phyloP scores from a whole-genome alignment of 2,329 filamentous ascomycete genomes.

The Diaporthe ilicicola region DNA sequence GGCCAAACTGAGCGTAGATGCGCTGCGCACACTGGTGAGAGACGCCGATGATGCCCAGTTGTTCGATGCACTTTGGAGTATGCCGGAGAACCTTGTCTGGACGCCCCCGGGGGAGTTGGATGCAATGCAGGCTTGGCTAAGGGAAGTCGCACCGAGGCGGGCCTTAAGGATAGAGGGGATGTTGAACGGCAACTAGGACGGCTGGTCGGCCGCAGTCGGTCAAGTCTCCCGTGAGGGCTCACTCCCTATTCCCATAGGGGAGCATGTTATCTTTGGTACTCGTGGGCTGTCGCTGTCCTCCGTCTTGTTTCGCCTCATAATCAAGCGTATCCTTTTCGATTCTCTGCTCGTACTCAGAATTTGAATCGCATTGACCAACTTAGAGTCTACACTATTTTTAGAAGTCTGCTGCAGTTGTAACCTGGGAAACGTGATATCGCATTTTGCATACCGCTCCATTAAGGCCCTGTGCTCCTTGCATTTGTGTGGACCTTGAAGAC shows the following conservation, averaged over 20 bases:
- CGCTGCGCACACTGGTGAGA: slow-evolving; percentile 49
- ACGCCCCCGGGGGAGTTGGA: slow-evolving; percentile 62
- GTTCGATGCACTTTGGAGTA: slow-evolving; percentile 46
- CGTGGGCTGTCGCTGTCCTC: not conserved
- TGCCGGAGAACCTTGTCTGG: slow-evolving; percentile 52
- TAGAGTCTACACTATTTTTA: not conserved
- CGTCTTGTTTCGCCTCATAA: not conserved
- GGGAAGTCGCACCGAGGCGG: slow-evolving; percentile 46
- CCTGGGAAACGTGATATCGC: not conserved
- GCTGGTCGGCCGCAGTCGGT: not conserved
- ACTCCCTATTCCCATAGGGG: not conserved
- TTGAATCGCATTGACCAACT: not conserved
- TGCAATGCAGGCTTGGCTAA: slow-evolving; percentile 54
- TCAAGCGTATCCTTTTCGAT: not conserved
- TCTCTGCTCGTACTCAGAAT: too few species aligned
- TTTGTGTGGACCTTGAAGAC: too few species aligned
- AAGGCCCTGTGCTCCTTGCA: not conserved
- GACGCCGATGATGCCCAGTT: slow-evolving; percentile 53
- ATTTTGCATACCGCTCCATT: not conserved
- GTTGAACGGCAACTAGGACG: slow-evolving; percentile 4
- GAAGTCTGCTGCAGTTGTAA: not conserved
- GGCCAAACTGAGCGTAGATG: slow-evolving; percentile 41
- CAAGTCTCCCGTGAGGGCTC: not conserved
- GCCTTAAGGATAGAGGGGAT: slow-evolving; percentile 35
- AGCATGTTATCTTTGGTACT: too few species aligned